Percentiles rank a stretch among this genome's conserved stretches.
Conservation (phyloP, 306 rosid species). For the Herpetospermum pedunculosum region DNA sequence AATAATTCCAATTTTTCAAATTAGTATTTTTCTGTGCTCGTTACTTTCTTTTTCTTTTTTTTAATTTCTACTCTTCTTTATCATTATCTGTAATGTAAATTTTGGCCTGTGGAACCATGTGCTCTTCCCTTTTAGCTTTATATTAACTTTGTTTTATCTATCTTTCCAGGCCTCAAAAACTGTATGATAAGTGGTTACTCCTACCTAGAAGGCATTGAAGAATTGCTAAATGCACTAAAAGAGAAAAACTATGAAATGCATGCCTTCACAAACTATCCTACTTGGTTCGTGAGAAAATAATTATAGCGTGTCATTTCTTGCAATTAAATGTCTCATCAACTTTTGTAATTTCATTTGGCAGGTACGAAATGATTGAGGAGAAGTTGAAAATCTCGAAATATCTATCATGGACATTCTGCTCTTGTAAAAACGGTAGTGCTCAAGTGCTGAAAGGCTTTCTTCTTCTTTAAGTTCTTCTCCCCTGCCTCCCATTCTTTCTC, state of each 20-base stretch:
- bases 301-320: background rate
- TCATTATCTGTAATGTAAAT: background rate
- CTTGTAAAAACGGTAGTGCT: constrained; percentile 39
- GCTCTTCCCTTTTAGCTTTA: background rate
- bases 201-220: constrained; percentile 63
- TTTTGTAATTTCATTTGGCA: constrained; percentile 22
- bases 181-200: constrained; percentile 72
- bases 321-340: constrained; percentile 1
- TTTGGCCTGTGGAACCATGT: background rate
- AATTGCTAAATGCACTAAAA: constrained; percentile 58
- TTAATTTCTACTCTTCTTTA: background rate
- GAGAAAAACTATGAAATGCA: constrained; percentile 75
- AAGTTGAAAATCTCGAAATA: constrained; percentile 61
- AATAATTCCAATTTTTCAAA: background rate
- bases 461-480: background rate
- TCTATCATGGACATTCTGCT: constrained; percentile 93
- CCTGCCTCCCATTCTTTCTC: background rate
- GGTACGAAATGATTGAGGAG: constrained; percentile 82
- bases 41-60: background rate
- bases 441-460: background rate
- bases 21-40: background rate
- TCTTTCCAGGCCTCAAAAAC: constrained; percentile 57
- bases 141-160: constrained; percentile 12
- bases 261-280: constrained; percentile 90
- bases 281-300: constrained; percentile 37